Evolutionary conservation across 2,329 filamentous ascomycete genomes (phyloP), one percentile per base, ranked within the genome.

Genomic region (Fusarium sp.): DNA sequence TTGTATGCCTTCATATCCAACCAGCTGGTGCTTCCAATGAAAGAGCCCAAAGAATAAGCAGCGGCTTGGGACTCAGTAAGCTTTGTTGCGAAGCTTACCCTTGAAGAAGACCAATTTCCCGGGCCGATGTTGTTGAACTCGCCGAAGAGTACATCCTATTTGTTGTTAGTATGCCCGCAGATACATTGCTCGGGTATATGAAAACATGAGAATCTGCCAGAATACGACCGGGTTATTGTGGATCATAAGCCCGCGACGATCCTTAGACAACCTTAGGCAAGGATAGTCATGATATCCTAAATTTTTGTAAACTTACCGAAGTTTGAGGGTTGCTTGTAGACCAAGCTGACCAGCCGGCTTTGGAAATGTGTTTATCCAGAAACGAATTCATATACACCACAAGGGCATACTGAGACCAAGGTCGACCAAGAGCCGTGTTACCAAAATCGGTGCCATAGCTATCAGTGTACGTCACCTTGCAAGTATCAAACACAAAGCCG

Each of bases 121-220:
- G 69, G 69, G 2, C 89, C 89, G 3, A 82, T 83, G 76, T 91
- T 91, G 41, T 74, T 80, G 71, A 86, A 90, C 79, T 91, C 89
- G 9, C 79, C 86, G 68, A 87, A 90, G 34, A 81, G 75, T 4
- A 90, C 85, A 49, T 20, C 83, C 81, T 64, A 7, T 4, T 1
- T 34, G n/a, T 2, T 1, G 2, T 65, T 16, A 64, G 53, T 32
- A 9, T 18, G 10, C 10, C 0, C 4, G 7, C 12, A 14, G 7
- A 20, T 20, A 14, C 18, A n/a, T 4, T n/a, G 5, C 34, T 37
- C 34, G 34, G 18, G 34, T n/a, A 37, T 12, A 37, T 37, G 5
- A 18, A 23, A 7, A 23, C 27, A 18, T 46, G 23, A 6, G n/a
- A 16, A 16, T 43, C 41, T 43, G 41, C 8, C 7, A 37, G 5